Evolutionary conservation across 768 basidiomycete species (phyloP).

Genomic region (Wakefieldia striispora): DNA sequence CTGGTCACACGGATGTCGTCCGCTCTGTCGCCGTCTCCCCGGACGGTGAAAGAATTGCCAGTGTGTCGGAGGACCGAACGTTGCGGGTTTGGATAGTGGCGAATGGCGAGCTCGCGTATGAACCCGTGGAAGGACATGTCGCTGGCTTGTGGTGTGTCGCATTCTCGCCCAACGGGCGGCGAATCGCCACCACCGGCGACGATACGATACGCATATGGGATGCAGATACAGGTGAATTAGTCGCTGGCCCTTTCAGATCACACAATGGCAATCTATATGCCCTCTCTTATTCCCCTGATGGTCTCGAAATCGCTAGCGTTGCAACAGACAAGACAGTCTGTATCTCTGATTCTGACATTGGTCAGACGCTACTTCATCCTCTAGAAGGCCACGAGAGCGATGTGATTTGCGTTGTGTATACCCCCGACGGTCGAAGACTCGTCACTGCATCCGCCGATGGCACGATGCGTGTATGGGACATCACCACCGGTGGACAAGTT

Average conservation of each 20-base stretch:
- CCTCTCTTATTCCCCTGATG: constrained; percentile 38
- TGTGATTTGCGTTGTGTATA: constrained; percentile 30
- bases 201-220: constrained; percentile 34
- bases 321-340: constrained; percentile 32
- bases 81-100: constrained; percentile 28
- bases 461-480: constrained; percentile 32
- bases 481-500: constrained; percentile 26
- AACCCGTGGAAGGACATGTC: constrained; percentile 29
- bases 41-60: constrained; percentile 28
- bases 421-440: constrained; percentile 26
- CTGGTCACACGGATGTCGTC: constrained; percentile 29
- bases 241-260: constrained; percentile 29
- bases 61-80: constrained; percentile 28
- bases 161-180: constrained; percentile 32
- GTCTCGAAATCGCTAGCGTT: constrained; percentile 31
- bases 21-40: constrained; percentile 31
- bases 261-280: constrained; percentile 33
- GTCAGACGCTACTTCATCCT: constrained; percentile 31
- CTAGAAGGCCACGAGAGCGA: constrained; percentile 30
- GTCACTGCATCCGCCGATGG: constrained; percentile 29
- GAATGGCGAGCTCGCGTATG: constrained; percentile 17
- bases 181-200: constrained; percentile 33
- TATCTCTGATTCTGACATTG: constrained; percentile 34
- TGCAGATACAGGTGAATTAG: constrained; percentile 22
- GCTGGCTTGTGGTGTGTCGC: constrained; percentile 28